Evolutionary conservation across 2,329 filamentous ascomycete species (phyloP), one percentile per base, ranked within the genome.

Genomic region (Camillea tinctor): DNA sequence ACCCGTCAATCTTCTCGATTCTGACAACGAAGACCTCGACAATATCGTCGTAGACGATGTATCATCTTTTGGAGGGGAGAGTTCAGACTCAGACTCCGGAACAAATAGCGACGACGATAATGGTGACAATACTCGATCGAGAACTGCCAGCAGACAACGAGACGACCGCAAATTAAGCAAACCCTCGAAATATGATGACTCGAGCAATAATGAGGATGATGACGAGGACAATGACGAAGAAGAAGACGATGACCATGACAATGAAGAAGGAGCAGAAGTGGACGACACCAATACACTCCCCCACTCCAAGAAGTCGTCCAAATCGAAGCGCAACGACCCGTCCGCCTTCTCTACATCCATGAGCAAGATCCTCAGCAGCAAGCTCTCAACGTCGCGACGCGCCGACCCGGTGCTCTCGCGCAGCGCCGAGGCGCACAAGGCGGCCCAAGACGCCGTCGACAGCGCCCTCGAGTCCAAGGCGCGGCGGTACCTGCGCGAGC

Each of bases 321-420:
- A 87, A 70, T 87, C 88, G 15, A 98, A 98, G 78, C 89, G 93
- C 72, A 96, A 97, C 77, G 94, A 99, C 75, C 93, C 95, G 2
- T 81, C 84, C 64, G 93, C 92, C 56, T 98, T 99, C 75, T 92
- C 94, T 22, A 96, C 89, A 1, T 97, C 93, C 55, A 92, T 99
- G 70, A 90, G 91, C 67, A 96, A 95, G 76, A 97, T 99, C 73
- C 84, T 99, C 51, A 88, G 88, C 58, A 94, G 92, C 54, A 98
- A 98, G 77, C 83, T 98, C 9, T 89, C 93, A 1, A 87, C 86
- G 7, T 85, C 90, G 30, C 92, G 92, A 72, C 90, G 93, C 22
- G 83, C 88, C 57, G 95, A 99, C 73, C 95, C 95, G 0, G 91
- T 99, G n/a, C 83, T 99, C 3, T 89, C 93, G 5, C 89, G 95